A percentile compares a stretch with the other conserved stretches of the same genome.
These are phyloP conservation scores for Sordariomycetes sp. DNA, from an alignment of 2,329 filamentous ascomycete species.

Conservation along the genomic window DNA sequence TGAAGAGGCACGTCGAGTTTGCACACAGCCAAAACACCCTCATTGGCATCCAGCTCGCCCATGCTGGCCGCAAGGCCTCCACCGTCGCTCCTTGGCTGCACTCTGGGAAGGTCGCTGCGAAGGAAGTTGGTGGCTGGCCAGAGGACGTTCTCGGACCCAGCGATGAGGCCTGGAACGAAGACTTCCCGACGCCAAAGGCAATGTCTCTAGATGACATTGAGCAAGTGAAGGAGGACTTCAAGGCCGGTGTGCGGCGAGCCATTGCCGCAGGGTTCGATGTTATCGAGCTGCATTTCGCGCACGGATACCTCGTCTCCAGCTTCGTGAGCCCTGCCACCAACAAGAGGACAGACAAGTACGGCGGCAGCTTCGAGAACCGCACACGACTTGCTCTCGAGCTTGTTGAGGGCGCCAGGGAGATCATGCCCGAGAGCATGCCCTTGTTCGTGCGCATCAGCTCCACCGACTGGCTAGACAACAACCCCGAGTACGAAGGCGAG, in stretches of 20 bases:
- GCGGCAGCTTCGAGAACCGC: constrained; percentile 64
- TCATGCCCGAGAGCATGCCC: constrained; percentile 59
- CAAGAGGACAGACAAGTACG: constrained; percentile 57
- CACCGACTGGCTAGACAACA: constrained; percentile 64
- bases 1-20: constrained; percentile 53
- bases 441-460: constrained; percentile 66
- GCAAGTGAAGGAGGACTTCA: constrained; percentile 51
- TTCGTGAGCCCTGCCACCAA: constrained; percentile 68
- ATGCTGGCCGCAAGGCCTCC: constrained; percentile 59
- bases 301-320: constrained; percentile 65
- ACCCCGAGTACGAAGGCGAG: constrained; percentile 39
- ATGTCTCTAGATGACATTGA: constrained; percentile 60
- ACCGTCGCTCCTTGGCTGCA: constrained; percentile 55
- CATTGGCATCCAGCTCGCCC: constrained; percentile 64
- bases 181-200: constrained; percentile 50
- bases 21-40: constrained; percentile 46
- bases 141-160: constrained; percentile 38
- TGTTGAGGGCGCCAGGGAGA: constrained; percentile 49
- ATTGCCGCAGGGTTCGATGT: constrained; percentile 59
- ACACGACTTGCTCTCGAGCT: constrained; percentile 59
- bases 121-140: constrained; percentile 42
- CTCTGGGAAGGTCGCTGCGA: constrained; percentile 38
- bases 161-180: constrained; percentile 44
- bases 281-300: constrained; percentile 67
- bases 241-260: constrained; percentile 41